Evolutionary conservation across 2,329 filamentous ascomycete species (phyloP).

Genomic region (Fusarium acutatum): DNA sequence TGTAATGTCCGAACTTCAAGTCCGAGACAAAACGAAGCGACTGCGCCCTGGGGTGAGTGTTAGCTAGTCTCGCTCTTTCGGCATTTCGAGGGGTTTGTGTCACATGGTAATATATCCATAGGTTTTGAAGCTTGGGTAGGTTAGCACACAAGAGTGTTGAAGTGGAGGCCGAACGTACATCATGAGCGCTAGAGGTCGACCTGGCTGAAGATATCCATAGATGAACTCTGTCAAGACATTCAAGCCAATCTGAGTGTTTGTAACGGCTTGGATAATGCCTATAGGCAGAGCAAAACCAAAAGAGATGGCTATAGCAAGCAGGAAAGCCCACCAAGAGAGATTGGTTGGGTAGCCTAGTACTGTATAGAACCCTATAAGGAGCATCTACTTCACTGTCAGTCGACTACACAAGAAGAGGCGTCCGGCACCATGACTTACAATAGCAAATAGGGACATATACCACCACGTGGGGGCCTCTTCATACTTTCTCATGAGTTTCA

Average conservation of each 20-base stretch:
- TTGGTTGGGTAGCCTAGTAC: conserved; percentile 71
- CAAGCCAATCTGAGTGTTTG: conserved; percentile 75
- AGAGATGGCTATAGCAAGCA: conserved; percentile 71
- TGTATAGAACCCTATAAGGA: conserved; percentile 62
- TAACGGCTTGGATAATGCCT: conserved; percentile 74
- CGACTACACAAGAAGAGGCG: background rate
- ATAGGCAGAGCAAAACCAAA: conserved; percentile 72
- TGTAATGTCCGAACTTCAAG: conserved; percentile 77
- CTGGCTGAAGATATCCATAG: conserved; percentile 78
- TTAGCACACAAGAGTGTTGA: background rate
- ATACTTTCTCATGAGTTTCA: conserved; percentile 71
- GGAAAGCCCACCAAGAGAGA: conserved; percentile 76
- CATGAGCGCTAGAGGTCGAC: conserved; percentile 77
- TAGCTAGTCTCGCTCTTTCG: background rate
- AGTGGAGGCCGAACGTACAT: conserved; percentile 54
- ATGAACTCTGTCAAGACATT: conserved; percentile 81
- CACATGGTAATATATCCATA: conserved; percentile 70
- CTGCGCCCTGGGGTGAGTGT: conserved; percentile 55
- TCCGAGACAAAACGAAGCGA: conserved; percentile 71
- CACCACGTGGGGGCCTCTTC: conserved; percentile 71
- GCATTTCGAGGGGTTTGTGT: background rate
- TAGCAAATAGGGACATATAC: conserved; percentile 66
- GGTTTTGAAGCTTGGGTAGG: conserved; percentile 62
- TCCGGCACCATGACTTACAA: conserved; percentile 52
- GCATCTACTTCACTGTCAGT: conserved; percentile 52